Conservation (phyloP, 2,329 filamentous ascomycete genomes). For the Fusarium sp. region DNA sequence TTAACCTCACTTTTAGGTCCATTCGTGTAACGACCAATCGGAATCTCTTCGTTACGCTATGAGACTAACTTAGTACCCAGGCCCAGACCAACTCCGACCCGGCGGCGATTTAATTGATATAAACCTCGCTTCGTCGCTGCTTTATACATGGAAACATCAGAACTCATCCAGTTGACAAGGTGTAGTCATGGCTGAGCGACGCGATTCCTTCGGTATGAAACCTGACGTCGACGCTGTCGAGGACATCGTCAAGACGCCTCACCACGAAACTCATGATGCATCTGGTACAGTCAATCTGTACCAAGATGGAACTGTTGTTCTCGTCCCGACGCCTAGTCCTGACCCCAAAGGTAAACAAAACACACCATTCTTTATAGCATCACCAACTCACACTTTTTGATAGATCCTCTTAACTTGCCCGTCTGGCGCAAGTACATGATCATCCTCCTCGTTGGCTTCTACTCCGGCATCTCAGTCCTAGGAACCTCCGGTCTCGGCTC, state of each 20-base stretch:
- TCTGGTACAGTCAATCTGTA: conserved; percentile 10
- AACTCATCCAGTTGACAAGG: neutral
- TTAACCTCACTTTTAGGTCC: neutral
- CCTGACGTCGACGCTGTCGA: conserved; percentile 2
- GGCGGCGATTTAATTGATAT: neutral
- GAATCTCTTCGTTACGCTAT: neutral
- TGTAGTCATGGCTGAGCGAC: conserved; percentile 3
- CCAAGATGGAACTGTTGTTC: conserved; percentile 3
- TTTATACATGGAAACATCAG: accelerated
- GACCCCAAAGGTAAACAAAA: conserved; percentile 3
- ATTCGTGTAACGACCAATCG: neutral
- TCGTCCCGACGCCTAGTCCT: conserved; percentile 1
- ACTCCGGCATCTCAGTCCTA: conserved; percentile 9
- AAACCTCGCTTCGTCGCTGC: neutral
- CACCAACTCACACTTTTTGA: accelerated
- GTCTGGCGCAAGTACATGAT: conserved; percentile 7
- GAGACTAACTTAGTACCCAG: neutral
- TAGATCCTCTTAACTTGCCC: conserved; percentile 4
- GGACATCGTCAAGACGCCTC: neutral
- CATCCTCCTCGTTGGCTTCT: conserved; percentile 10
- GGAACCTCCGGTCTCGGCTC: conserved; percentile 9
- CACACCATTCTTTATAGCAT: accelerated
- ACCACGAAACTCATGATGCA: neutral
- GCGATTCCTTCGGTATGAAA: neutral
- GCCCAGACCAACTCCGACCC: neutral